Evolutionary conservation across 768 basidiomycete genomes (phyloP).

Genomic region (Tremella fuciformis): DNA sequence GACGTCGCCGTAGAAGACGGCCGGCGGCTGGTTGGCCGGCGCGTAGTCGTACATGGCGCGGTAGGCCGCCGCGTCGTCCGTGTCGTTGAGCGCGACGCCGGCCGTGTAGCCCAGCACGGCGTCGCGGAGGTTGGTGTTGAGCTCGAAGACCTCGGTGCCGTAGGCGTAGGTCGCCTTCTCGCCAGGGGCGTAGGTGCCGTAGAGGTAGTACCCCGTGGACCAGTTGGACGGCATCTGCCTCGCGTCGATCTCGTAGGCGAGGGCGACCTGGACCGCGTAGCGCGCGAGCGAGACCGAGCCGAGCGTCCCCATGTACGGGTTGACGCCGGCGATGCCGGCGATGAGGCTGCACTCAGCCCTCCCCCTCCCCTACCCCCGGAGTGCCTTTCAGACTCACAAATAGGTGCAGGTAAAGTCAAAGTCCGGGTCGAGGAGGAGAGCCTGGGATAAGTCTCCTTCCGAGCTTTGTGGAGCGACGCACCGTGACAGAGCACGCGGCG

Average conservation of each 20-base stretch:
- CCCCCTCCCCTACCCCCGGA: background rate
- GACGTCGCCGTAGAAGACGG: conserved; percentile 50
- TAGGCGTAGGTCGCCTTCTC: conserved; percentile 47
- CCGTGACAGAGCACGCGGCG: conserved; percentile 52
- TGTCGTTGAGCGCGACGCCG: conserved; percentile 52
- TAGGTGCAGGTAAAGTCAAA: conserved; percentile 55
- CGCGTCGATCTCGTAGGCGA: conserved; percentile 55
- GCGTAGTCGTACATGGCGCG: conserved; percentile 51
- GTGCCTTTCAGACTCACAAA: conserved; percentile 42
- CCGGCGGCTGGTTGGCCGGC: conserved; percentile 50
- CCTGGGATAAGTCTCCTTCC: conserved; percentile 9
- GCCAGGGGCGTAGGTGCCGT: conserved; percentile 46
- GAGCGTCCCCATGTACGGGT: conserved; percentile 53
- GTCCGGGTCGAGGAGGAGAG: conserved; percentile 47
- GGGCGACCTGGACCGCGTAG: conserved; percentile 53
- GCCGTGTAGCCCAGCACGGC: conserved; percentile 45
- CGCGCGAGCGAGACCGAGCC: conserved; percentile 53
- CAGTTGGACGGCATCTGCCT: conserved; percentile 54
- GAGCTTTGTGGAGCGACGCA: conserved; percentile 1
- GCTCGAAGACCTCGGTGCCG: conserved; percentile 57
- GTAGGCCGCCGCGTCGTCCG: conserved; percentile 45
- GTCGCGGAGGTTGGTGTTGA: conserved; percentile 55
- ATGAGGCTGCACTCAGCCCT: conserved; percentile 31
- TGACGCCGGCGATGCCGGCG: conserved; percentile 55
- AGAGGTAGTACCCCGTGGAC: conserved; percentile 53